phyloP scores from a whole-genome alignment of 2,329 filamentous ascomycete species.

The Fusarium sambucinum region DNA sequence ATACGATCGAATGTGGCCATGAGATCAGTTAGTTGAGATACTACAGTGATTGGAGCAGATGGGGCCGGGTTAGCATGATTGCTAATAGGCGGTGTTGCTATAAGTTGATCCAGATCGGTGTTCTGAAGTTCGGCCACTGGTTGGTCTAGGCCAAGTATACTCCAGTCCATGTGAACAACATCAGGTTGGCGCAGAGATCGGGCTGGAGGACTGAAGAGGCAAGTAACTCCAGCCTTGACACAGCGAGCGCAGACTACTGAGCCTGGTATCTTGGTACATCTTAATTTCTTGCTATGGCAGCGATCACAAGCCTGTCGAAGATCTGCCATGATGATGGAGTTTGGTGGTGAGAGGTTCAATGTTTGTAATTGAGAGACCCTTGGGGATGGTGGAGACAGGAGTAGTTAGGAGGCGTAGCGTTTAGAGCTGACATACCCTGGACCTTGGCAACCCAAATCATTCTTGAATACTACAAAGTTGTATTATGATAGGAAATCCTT shows the following conservation, averaged over 20 bases:
- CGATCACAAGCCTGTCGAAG: slow-evolving; percentile 57
- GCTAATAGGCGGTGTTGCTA: slow-evolving; percentile 23
- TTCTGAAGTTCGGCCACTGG: background rate
- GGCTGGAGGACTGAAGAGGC: slow-evolving; percentile 58
- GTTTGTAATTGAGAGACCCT: background rate
- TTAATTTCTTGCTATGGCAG: slow-evolving; percentile 62
- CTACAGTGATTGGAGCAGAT: slow-evolving; percentile 7
- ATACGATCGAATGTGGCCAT: slow-evolving; percentile 45
- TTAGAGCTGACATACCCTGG: slow-evolving; percentile 10
- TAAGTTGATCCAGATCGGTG: background rate
- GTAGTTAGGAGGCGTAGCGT: background rate
- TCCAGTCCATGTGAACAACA: slow-evolving; percentile 40
- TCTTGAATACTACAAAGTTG: background rate
- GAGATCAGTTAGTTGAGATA: slow-evolving; percentile 38
- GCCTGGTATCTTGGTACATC: slow-evolving; percentile 57
- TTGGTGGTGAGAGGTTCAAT: background rate
- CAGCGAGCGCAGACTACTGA: slow-evolving; percentile 57
- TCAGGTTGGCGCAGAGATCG: slow-evolving; percentile 39
- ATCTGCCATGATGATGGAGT: slow-evolving; percentile 33
- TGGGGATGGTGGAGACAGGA: background rate
- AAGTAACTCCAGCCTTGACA: slow-evolving; percentile 55
- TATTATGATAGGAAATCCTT: background rate
- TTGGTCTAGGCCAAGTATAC: slow-evolving; percentile 28
- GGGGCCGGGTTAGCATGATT: slow-evolving; percentile 1
- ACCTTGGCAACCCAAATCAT: background rate